Percentiles rank a stretch among this genome's conserved stretches.
phyloP scores from a whole-genome alignment of 169 alveolate species.

The Cyclospora cayetanensis region DNA sequence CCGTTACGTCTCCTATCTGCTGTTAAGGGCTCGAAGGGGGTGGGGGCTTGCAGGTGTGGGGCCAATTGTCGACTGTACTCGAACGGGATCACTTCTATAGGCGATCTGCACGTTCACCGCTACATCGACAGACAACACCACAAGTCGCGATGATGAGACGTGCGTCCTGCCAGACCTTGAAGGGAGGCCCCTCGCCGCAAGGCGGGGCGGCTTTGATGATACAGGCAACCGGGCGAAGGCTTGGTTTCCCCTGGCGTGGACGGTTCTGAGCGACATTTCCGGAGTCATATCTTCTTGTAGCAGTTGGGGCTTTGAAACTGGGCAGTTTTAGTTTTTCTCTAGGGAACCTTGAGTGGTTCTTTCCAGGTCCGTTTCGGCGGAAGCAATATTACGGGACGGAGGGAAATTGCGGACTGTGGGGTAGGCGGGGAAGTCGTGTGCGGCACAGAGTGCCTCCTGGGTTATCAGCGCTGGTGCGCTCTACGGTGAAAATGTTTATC shows the following conservation, averaged over 20 bases:
- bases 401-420: too few relatives aligned
- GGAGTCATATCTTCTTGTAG: neutral
- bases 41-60: neutral
- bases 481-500: too few relatives aligned
- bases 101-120: slow-evolving; percentile 73
- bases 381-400: too few relatives aligned
- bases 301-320: neutral
- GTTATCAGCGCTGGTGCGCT: too few relatives aligned
- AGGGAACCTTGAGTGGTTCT: too few relatives aligned
- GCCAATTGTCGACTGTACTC: slow-evolving; percentile 73
- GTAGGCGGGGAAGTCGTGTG: too few relatives aligned
- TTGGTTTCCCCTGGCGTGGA: slow-evolving; percentile 65
- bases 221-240: slow-evolving; percentile 35
- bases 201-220: slow-evolving; percentile 71
- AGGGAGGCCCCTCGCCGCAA: slow-evolving; percentile 66
- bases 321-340: too few relatives aligned
- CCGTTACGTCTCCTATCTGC: neutral
- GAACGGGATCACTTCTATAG: slow-evolving; percentile 80
- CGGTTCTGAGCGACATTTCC: slow-evolving; percentile 77
- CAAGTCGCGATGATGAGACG: slow-evolving; percentile 73
- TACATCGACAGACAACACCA: slow-evolving; percentile 77
- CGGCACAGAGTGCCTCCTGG: too few relatives aligned
- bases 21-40: neutral
- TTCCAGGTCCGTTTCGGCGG: slow-evolving; percentile 46
- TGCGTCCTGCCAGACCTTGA: slow-evolving; percentile 70